Evolutionary conservation across 495 filamentous ascomycete species (phyloP).

Genomic region (Filosporella fistucella): DNA sequence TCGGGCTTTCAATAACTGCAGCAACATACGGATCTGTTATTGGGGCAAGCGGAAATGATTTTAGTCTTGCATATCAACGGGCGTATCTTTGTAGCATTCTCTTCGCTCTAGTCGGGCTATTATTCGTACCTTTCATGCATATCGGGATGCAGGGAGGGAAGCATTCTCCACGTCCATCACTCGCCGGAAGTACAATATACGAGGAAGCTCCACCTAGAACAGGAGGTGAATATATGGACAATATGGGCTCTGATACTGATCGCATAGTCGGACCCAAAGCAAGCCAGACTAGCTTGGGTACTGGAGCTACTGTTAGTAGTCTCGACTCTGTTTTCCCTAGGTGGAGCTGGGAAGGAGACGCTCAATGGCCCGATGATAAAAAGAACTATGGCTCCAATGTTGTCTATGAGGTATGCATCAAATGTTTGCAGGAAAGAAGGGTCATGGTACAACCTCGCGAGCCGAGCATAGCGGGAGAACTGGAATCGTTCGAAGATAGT

Average conservation of each 20-base stretch:
- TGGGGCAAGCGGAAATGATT: conserved; percentile 15
- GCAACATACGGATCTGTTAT: conserved; percentile 29
- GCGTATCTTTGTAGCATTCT: conserved; percentile 29
- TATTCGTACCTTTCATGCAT: conserved; percentile 30
- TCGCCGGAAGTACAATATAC: not conserved
- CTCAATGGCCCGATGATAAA: conserved; percentile 5
- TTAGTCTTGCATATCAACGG: conserved; percentile 28
- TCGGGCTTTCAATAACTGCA: conserved; percentile 32
- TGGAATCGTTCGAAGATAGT: conserved; percentile 62
- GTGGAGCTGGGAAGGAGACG: conserved; percentile 18
- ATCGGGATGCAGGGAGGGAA: conserved; percentile 27
- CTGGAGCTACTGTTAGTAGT: conserved; percentile 8
- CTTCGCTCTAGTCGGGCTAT: conserved; percentile 25
- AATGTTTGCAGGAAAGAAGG: conserved; percentile 17
- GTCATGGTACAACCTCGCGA: conserved; percentile 27
- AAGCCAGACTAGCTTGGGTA: conserved; percentile 11
- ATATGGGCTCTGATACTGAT: not conserved
- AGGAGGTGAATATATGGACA: conserved; percentile 3
- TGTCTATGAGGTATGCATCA: conserved; percentile 19
- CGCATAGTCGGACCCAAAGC: conserved; percentile 1
- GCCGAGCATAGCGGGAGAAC: not conserved
- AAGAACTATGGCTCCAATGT: not conserved
- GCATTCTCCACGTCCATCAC: not conserved
- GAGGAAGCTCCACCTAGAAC: not conserved
- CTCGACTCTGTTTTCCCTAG: conserved; percentile 14